phyloP scores from a whole-genome alignment of 164 flowering plant species.

The Sextonia rubra region DNA sequence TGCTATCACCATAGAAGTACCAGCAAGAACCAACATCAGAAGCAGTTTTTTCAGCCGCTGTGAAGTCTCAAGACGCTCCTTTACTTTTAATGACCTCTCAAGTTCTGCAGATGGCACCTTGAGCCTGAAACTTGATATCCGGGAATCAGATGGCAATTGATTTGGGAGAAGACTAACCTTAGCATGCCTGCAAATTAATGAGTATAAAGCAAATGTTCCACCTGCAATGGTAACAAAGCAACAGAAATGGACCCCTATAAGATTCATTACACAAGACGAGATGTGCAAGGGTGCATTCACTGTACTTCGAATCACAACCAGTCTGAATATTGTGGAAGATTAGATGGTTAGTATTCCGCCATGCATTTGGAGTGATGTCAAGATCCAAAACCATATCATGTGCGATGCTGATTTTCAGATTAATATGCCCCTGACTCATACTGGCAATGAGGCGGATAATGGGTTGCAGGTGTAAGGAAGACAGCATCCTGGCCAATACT shows the following conservation, averaged over 20 bases:
- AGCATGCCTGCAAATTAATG: slow-evolving; percentile 92
- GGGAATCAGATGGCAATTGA: slow-evolving; percentile 94
- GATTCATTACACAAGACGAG: background rate
- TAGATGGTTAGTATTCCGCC: background rate
- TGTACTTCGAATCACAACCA: background rate
- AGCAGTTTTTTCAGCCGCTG: slow-evolving; percentile 72
- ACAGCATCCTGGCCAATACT: background rate
- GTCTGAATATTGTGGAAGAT: background rate
- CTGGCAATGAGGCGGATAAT: too few relatives aligned
- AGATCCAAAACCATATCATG: background rate
- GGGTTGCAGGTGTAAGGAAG: too few relatives aligned
- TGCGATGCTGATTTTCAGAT: background rate
- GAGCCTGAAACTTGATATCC: slow-evolving; percentile 96
- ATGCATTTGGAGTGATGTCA: background rate
- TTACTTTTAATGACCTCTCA: slow-evolving; percentile 90
- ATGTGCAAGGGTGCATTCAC: background rate
- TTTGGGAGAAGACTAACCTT: slow-evolving; percentile 97
- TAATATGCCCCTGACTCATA: too few relatives aligned
- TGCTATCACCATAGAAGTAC: slow-evolving; percentile 97
- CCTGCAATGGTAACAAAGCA: slow-evolving; percentile 43
- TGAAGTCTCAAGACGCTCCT: slow-evolving; percentile 83
- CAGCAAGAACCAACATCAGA: slow-evolving; percentile 83
- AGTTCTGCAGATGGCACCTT: slow-evolving; percentile 98
- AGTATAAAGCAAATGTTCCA: slow-evolving; percentile 97
- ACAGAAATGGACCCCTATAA: background rate